Conservation (phyloP, 2,329 filamentous ascomycete genomes). For the Fusarium mundagurra region DNA sequence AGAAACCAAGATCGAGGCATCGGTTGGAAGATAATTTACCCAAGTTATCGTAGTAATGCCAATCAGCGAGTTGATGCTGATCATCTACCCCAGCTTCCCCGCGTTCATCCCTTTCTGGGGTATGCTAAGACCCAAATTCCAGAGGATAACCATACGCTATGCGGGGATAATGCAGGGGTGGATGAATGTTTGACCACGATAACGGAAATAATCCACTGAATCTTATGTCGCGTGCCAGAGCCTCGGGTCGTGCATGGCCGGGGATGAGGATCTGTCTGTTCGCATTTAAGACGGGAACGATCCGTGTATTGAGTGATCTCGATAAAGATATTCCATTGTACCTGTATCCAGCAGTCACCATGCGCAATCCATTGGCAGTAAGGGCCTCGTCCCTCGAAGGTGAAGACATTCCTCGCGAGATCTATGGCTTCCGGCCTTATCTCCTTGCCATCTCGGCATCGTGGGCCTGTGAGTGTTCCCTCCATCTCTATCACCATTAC, state of each 20-base stretch:
- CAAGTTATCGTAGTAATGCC: not conserved
- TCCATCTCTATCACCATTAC: accelerated
- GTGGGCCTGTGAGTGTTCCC: not conserved
- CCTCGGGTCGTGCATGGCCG: not conserved
- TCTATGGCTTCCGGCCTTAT: not conserved
- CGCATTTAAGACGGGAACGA: not conserved
- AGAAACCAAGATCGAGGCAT: not conserved
- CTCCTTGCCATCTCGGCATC: not conserved
- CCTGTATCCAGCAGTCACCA: not conserved
- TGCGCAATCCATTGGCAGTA: not conserved
- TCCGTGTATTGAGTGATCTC: not conserved
- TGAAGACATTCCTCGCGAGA: not conserved
- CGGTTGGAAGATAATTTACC: not conserved
- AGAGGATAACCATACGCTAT: too few species aligned
- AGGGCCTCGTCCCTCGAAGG: not conserved
- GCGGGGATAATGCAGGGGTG: not conserved
- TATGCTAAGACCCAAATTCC: not conserved
- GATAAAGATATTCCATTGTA: accelerated
- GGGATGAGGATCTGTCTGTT: not conserved
- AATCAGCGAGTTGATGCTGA: not conserved
- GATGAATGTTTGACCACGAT: not conserved
- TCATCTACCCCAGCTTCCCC: not conserved
- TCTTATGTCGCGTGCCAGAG: not conserved
- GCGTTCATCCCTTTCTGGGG: not conserved
- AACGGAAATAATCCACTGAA: not conserved